phyloP scores from a whole-genome alignment of 2,329 filamentous ascomycete genomes.

The Alternaria rosae region DNA sequence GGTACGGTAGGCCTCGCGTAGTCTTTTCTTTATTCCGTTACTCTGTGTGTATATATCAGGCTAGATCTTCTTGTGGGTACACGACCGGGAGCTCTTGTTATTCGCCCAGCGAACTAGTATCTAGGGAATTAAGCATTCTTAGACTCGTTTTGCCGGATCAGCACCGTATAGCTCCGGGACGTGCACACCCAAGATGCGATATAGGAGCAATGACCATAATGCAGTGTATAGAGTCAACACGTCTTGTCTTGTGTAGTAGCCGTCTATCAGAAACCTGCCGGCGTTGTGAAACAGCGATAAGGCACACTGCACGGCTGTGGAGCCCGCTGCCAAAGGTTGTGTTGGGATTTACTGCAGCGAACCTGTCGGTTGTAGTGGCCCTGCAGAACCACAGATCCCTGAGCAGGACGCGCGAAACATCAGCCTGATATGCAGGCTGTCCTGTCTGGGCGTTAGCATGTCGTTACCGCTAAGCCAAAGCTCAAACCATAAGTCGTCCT shows the following conservation, averaged over 20 bases:
- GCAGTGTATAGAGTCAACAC: conserved; percentile 28
- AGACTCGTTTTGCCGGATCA: conserved; percentile 44
- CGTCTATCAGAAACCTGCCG: conserved; percentile 39
- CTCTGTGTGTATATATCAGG: conserved; percentile 37
- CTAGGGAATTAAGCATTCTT: conserved; percentile 23
- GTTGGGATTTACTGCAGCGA: conserved; percentile 31
- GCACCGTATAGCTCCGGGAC: conserved; percentile 33
- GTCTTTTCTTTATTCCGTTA: conserved; percentile 48
- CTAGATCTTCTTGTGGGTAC: conserved; percentile 45
- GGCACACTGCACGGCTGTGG: conserved; percentile 36
- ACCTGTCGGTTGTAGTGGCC: conserved; percentile 30
- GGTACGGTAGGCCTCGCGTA: conserved; percentile 41
- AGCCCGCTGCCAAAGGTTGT: conserved; percentile 26
- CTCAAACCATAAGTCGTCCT: conserved; percentile 21
- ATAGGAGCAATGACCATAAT: conserved; percentile 32
- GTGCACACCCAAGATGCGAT: conserved; percentile 28
- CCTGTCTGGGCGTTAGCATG: conserved; percentile 29
- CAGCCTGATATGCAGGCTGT: conserved; percentile 46
- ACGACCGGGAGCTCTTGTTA: conserved; percentile 24
- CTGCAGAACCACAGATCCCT: conserved; percentile 35
- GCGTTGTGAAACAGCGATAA: conserved; percentile 50
- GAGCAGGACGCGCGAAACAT: conserved; percentile 33
- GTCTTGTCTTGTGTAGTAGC: conserved; percentile 18
- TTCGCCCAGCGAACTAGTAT: conserved; percentile 24
- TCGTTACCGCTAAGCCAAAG: conserved; percentile 21